These are phyloP conservation scores for Aureobasidium musti DNA, from an alignment of 2,329 filamentous ascomycete genomes.

Conservation along the genomic window DNA sequence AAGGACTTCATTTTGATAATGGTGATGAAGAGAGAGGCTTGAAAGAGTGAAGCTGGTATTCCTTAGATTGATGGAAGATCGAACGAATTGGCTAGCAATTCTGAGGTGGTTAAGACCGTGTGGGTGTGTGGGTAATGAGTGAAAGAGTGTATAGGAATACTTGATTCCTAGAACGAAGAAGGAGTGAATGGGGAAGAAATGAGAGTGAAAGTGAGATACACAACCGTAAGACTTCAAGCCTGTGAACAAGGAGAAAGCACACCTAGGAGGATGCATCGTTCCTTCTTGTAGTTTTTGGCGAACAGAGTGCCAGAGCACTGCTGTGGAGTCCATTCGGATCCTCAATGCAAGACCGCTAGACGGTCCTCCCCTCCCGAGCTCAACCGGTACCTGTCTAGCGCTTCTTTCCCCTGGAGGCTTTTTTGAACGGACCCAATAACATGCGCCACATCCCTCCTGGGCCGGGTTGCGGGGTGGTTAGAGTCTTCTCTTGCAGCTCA, in stretches of 20 bases:
- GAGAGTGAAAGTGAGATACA: constrained; percentile 21
- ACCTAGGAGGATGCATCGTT: background rate
- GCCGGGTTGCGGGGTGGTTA: constrained; percentile 23
- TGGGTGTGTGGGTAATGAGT: constrained; percentile 9
- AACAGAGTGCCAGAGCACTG: constrained; percentile 9
- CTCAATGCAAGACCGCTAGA: constrained; percentile 23
- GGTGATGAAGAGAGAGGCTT: constrained; percentile 12
- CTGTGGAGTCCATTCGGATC: constrained; percentile 24
- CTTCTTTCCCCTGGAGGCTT: constrained; percentile 16
- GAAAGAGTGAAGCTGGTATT: constrained; percentile 10
- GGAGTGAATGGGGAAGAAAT: constrained; percentile 28
- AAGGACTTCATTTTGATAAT: constrained; percentile 42
- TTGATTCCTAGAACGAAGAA: constrained; percentile 30
- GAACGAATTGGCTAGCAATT: constrained; percentile 31
- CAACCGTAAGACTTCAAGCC: constrained; percentile 30
- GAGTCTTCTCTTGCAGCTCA: constrained; percentile 26
- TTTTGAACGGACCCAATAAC: constrained; percentile 17
- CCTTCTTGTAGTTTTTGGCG: constrained; percentile 26
- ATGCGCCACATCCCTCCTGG: constrained; percentile 10
- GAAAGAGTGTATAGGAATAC: constrained; percentile 31
- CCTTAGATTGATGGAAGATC: constrained; percentile 19
- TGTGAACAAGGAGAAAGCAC: constrained; percentile 18
- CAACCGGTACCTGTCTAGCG: constrained; percentile 28
- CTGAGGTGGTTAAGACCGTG: constrained; percentile 21
- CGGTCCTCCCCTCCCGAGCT: constrained; percentile 25